Base-by-base conservation (phyloP, 2,329 filamentous ascomycete species). In the Cladosporium sp. region DNA sequence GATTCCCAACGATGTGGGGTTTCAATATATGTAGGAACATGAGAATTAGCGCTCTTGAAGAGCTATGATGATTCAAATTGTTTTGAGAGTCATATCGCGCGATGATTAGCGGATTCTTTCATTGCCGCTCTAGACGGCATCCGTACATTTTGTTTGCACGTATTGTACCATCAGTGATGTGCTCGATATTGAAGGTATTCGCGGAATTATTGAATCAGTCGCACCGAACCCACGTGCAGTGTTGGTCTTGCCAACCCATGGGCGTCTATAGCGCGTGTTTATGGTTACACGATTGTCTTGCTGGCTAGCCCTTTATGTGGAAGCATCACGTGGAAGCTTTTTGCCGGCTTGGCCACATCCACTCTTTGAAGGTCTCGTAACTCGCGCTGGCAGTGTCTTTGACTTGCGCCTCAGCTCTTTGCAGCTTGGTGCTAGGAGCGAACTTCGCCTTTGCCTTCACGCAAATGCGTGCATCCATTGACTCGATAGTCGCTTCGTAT, bases 401-500 rank as follows among this genome's bases (percentile, higher is more conserved):
- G 15, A 69, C 67, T 52, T 64, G 68, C 34, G 72, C 70, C 38
- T 66, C 68, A 21, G 69, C 66, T 34, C 65, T 67, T 54, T 72
- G 68, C n/a, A 71, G 28, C 26, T 66, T 65, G 28, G 66, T 69
- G 15, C 70, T 68, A 8, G 71, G 66, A 49, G 65, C 69, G 58
- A 77, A 75, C 52, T 68, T 72, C 24, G 71, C 72, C 57, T 73
- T 73, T 28, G 87, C 87, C 73, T 85, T 83, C 0, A 89, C 87
- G 71, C 82, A 87, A 11, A 87, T 74, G 36, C 77, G 78, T 5
- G 88, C 89, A n/a, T 82, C 79, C 26, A 84, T 68, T 21, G 79
- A 84, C 77, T 88, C 85, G 15, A 90, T 72, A 26, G 79, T 81
- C 3, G 82, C 86, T 47, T 77, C 76, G 52, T 85, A 86, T 79